Evolutionary conservation across 805 yeast genomes (phyloP), one percentile per base, ranked within the genome.

Genomic region (Kazachstania taianensis): DNA sequence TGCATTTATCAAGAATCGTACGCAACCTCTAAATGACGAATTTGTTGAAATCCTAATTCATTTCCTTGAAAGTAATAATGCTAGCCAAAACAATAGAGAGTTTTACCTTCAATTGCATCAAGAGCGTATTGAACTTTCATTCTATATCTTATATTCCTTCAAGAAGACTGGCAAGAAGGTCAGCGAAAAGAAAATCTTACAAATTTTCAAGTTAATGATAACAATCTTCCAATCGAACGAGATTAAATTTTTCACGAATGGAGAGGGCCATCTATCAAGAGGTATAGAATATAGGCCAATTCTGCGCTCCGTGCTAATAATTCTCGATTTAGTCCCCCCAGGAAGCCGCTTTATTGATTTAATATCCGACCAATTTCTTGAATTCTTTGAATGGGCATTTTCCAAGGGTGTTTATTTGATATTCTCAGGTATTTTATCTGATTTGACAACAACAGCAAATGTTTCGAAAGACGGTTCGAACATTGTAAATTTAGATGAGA

Each of bases 81-180:
- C 61, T 20, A 63, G 66, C 1, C 75, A 72, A 39, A 81, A 81
- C 7, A 56, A 67, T 2, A 33, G 35, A 58, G 70, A 1, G 62
- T 67, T 2, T 5, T 73, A 75, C 46, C 55, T 59, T 3, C 70
- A 68, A 14, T 65, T 79, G 2, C 75, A 68, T 45, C 67, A 72
- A 32, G 81, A 72, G 35, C 69, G 94, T 33, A 63, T 78, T 27
- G 87, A 83, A 48, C 58, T 84, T 67, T 81, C 40, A 67, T 86
- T 59, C 67, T 74, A 53, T 62, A 50, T 54, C 14, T 34, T 57
- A 15, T 55, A 46, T 51, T 46, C 55, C 33, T 47, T 41, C 36
- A 49, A 53, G 27, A 50, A 44, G 23, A 41, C 48, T 18, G 33
- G 46, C 5, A 45, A 42, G 26, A 33, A 15, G 30, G 38, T 44